A percentile compares a stretch with the other conserved stretches of the same genome.
These are phyloP conservation scores for Fusarium oligoseptatum DNA, from an alignment of 2,329 filamentous ascomycete species.

Conservation along the genomic window DNA sequence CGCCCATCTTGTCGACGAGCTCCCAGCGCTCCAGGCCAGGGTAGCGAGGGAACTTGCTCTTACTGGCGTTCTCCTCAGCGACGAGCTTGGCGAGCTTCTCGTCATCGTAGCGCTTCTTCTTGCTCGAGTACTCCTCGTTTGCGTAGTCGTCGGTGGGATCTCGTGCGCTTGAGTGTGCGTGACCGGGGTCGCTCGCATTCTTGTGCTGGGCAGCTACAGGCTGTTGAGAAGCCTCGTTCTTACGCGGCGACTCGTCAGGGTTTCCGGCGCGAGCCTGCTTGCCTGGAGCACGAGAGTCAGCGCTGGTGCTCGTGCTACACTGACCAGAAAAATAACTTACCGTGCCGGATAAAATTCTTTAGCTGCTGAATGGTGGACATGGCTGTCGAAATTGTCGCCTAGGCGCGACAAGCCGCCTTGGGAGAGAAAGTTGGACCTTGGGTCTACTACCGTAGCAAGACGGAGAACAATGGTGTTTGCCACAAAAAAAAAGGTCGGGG, in stretches of 20 bases:
- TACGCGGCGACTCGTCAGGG: conserved; percentile 63
- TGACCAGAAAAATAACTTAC: conserved; percentile 55
- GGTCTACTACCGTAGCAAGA: conserved; percentile 15
- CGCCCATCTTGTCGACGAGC: conserved; percentile 96
- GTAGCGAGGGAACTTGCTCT: conserved; percentile 82
- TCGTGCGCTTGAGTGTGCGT: conserved; percentile 55
- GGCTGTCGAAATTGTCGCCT: conserved; percentile 43
- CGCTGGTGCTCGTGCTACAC: conserved; percentile 9
- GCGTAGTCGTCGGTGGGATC: conserved; percentile 73
- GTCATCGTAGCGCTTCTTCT: conserved; percentile 63
- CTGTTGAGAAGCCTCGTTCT: conserved; percentile 65
- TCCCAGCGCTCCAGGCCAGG: conserved; percentile 74
- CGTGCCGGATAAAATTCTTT: conserved; percentile 98
- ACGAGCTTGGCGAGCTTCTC: conserved; percentile 86
- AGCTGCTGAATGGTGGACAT: conserved; percentile 91
- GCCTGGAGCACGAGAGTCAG: conserved; percentile 60
- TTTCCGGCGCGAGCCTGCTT: conserved; percentile 86
- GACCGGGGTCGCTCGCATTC: conserved; percentile 60
- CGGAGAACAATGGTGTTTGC: conserved; percentile 8
- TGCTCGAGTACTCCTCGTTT: conserved; percentile 67
- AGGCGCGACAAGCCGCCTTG: conserved; percentile 44
- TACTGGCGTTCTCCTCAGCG: conserved; percentile 89
- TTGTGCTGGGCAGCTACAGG: conserved; percentile 66
- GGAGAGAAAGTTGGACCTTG: conserved; percentile 10
- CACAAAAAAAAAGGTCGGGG: background rate